Evolutionary conservation across 2,329 filamentous ascomycete species (phyloP).

Genomic region (Davidsoniella australis): DNA sequence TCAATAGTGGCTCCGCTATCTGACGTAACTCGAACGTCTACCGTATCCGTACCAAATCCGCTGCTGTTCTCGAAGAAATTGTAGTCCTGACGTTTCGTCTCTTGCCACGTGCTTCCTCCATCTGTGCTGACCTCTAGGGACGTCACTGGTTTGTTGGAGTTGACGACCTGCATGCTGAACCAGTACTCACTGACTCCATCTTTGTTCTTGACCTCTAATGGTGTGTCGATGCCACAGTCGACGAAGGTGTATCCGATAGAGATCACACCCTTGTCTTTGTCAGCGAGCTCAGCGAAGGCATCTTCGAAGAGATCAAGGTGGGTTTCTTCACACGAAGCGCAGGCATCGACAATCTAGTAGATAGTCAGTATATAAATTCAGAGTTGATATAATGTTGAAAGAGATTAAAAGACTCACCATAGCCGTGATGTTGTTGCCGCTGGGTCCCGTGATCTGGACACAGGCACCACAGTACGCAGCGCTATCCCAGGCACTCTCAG

Average conservation of each 20-base stretch:
- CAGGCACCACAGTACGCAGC: conserved; percentile 44
- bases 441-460: conserved; percentile 38
- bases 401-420: conserved; percentile 32
- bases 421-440: conserved; percentile 40
- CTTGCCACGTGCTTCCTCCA: conserved; percentile 38
- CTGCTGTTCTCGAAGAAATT: conserved; percentile 45
- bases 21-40: conserved; percentile 40
- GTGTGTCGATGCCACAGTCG: conserved; percentile 25
- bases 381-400: background rate
- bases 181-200: conserved; percentile 26
- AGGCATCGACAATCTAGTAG: conserved; percentile 27
- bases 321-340: conserved; percentile 24
- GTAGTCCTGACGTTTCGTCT: conserved; percentile 35
- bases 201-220: conserved; percentile 28
- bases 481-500: conserved; percentile 37
- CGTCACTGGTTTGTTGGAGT: conserved; percentile 38
- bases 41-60: conserved; percentile 36
- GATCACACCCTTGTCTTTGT: conserved; percentile 21
- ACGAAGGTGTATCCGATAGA: conserved; percentile 22
- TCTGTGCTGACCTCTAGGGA: conserved; percentile 44
- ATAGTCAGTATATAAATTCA: background rate
- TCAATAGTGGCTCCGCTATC: conserved; percentile 31
- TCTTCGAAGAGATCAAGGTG: conserved; percentile 30
- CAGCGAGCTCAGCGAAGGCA: conserved; percentile 24
- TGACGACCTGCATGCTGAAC: conserved; percentile 40